Conservation (phyloP, 495 filamentous ascomycete species). For the Penicillium verhagenii region DNA sequence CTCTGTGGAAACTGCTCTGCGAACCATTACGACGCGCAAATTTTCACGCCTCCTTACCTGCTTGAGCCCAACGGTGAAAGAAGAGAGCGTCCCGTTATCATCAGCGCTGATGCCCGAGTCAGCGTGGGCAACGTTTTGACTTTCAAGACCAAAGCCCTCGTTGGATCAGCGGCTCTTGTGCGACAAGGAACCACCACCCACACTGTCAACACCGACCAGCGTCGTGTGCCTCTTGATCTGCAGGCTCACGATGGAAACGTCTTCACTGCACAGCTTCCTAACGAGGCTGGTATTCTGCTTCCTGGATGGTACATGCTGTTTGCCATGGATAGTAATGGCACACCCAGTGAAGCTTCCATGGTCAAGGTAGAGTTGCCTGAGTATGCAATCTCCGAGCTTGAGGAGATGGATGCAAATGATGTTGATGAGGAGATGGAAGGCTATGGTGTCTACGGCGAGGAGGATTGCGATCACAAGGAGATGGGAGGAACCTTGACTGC, state of each 20-base stretch:
- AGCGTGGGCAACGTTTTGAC: slow-evolving; percentile 28
- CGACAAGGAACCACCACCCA: slow-evolving; percentile 52
- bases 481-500: background rate
- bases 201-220: slow-evolving; percentile 59
- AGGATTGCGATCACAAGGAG: slow-evolving; percentile 1
- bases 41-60: slow-evolving; percentile 58
- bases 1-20: slow-evolving; percentile 51
- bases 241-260: background rate
- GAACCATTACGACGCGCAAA: slow-evolving; percentile 59
- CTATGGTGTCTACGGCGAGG: background rate
- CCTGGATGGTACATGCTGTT: slow-evolving; percentile 62
- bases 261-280: slow-evolving; percentile 1
- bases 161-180: slow-evolving; percentile 34
- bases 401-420: background rate
- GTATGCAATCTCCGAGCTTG: background rate
- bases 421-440: background rate
- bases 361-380: slow-evolving; percentile 18
- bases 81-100: slow-evolving; percentile 39
- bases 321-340: slow-evolving; percentile 42
- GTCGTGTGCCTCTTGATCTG: slow-evolving; percentile 44
- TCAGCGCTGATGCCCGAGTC: slow-evolving; percentile 10
- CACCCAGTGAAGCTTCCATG: slow-evolving; percentile 44
- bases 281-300: slow-evolving; percentile 49
- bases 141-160: slow-evolving; percentile 10
- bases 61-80: slow-evolving; percentile 39